Percentiles rank a stretch among this genome's conserved stretches.
These are phyloP conservation scores for Lodderomyces beijingensis DNA, from an alignment of 1,139 yeast genomes.

Conservation along the genomic window DNA sequence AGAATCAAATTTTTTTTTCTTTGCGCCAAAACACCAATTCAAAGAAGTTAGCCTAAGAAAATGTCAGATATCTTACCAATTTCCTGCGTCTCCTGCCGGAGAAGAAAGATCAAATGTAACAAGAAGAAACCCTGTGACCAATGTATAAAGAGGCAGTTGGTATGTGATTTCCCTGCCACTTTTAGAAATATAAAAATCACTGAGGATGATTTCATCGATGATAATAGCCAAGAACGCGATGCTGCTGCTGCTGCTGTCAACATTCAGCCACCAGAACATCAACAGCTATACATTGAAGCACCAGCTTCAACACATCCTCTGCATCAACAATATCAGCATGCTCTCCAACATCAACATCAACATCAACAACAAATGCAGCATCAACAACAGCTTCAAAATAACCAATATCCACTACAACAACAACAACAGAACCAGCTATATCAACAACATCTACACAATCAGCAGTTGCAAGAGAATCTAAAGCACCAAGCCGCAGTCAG, in stretches of 20 bases:
- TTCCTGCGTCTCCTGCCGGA: conserved; percentile 40
- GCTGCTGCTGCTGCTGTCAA: conserved; percentile 1
- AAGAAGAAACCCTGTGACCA: conserved; percentile 39
- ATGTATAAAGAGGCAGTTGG: conserved; percentile 27
- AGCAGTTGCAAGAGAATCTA: neutral
- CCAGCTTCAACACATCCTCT: neutral
- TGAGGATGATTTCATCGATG: conserved; percentile 17
- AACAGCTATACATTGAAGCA: conserved; percentile 1
- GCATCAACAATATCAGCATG: neutral
- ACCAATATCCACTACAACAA: conserved; percentile 2
- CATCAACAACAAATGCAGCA: conserved; percentile 5
- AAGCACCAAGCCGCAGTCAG: neutral
- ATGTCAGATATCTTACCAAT: conserved; percentile 31
- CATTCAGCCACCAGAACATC: no score
- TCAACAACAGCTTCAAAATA: conserved; percentile 2
- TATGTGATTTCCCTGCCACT: conserved; percentile 37
- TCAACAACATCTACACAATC: conserved; percentile 1
- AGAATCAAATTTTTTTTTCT: no score
- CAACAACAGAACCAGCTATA: conserved; percentile 3
- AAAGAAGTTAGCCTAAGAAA: no score
- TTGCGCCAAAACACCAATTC: no score
- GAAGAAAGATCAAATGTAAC: conserved; percentile 40
- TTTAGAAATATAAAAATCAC: conserved; percentile 34
- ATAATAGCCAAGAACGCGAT: no score
- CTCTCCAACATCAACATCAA: conserved; percentile 2